Base-by-base conservation (phyloP, 148 eudicot species). In the Hydrangea macrophylla region DNA sequence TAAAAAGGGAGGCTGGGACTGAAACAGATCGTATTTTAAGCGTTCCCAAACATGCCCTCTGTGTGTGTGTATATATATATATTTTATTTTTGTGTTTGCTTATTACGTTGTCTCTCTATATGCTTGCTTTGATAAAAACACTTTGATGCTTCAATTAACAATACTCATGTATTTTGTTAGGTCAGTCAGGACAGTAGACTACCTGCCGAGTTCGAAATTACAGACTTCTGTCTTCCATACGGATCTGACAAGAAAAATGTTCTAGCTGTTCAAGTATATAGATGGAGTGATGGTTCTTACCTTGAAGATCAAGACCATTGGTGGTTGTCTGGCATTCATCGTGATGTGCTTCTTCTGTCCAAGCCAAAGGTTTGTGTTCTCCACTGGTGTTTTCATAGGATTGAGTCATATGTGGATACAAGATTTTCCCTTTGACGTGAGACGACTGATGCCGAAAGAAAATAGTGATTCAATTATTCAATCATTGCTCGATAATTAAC, bases 251-350 rank as follows among this genome's bases (percentile, higher is more conserved):
- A 86, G 80, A 71, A 68, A 60, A 93, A 93, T 79, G 79, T 87
- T 62, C 63, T 93, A 75, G 98, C 96, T 58, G 85, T 90, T 62
- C 89, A 93, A 88, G 96, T 93, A 60, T 83, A 83, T 71, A 84
- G 90, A 80, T 93, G 98, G 98, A 86, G 92, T 75, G 96, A 90
- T 75, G 98, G 98, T 54, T 82, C 98, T 45, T 93, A 90, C 77
- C 96, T 93, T 79, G 98, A 93, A 86, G 98, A 93, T 85, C 98
- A 93, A 82, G 98, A 93, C 73, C 98, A 93, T 71, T 93, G 98
- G 98, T 93, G 96, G 98, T 75, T 93, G 56, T 93, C 98, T 27
- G 98, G 98, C 69, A 90, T 93, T 73, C 96, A 93, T 60, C 96
- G 98, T 70, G 95, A 93, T 81, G 98, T 90, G 72, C 87, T 93